These are phyloP conservation scores for Chrysopogon serrulatus DNA, from an alignment of 176 grass and related monocot genomes.

Conservation along the genomic window DNA sequence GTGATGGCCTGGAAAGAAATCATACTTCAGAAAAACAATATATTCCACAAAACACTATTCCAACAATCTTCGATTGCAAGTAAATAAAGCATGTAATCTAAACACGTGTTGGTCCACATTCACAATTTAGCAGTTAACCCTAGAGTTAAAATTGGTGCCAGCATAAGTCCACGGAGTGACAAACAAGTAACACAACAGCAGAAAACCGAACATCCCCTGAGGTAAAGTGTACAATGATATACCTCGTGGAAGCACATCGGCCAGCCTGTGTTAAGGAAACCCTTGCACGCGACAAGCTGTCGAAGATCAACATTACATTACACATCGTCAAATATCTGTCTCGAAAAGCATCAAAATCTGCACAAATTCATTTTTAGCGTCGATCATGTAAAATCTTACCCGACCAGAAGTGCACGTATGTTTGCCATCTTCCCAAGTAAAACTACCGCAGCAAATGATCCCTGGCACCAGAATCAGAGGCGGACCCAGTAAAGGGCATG, in stretches of 20 bases:
- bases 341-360: not conserved
- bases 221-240: not conserved
- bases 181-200: not conserved
- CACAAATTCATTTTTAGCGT: not conserved
- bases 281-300: constrained; percentile 41
- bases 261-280: constrained; percentile 18
- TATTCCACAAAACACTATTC: not conserved
- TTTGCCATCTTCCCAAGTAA: constrained; percentile 27
- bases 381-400: constrained; percentile 18
- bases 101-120: not conserved
- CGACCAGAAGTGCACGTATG: constrained; percentile 35
- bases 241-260: constrained; percentile 28
- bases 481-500: too few relatives aligned
- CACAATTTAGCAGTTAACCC: not conserved
- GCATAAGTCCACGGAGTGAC: not conserved
- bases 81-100: not conserved
- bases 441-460: not conserved
- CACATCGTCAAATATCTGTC: not conserved
- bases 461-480: not conserved
- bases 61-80: not conserved
- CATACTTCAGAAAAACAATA: not conserved
- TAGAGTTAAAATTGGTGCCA: not conserved
- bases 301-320: not conserved
- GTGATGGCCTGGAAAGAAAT: constrained; percentile 24
- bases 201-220: not conserved